Evolutionary conservation across 1,139 yeast genomes (phyloP), one percentile per base, ranked within the genome.

Genomic region (Yamadazyma buinensis): DNA sequence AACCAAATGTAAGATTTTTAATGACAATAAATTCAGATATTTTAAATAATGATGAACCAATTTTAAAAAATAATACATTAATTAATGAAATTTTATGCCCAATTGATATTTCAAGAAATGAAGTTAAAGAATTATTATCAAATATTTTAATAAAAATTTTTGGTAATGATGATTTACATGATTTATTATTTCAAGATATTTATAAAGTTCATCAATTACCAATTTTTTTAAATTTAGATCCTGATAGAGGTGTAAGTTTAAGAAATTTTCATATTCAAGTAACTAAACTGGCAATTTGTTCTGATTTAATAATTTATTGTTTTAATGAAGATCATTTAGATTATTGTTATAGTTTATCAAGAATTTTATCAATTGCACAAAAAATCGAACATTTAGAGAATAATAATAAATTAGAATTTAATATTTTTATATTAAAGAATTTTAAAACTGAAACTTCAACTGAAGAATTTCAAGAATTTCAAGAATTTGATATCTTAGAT

Each of bases 191-290:
- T 32, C 44, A 57, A 7, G 85, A 79, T 49, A 70, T 77, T 47
- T 52, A 60, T 26, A 49, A 42, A 13, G 48, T 72, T 24, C 64
- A 75, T 36, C 58, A 65, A 27, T 47, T 77, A 30, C 86, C 86
- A 0, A 51, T 62, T 2, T 80, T 82, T 44, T 57, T 69, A 33
- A 67, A 77, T 39, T 51, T 77, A 45, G 85, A 80, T 45, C 90
- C 94, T 1, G 75, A 67, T 34, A 59, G 68, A 22, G 94, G 92
- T 11, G 77, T 83, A 3, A 78, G 84, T 7, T 63, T 84, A 32
- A 68, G 95, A 41, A 84, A 84, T 52, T 86, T 84, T 54, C 84
- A 81, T 46, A 79, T 80, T 38, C 95, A 85, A 57, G 85, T 77
- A 7, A 72, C 84, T 15, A 85, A 84, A 50, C 62, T 78, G 51